Base-by-base conservation (phyloP, 371 early-diverging fungal genomes). In the Mucor piriformis region DNA sequence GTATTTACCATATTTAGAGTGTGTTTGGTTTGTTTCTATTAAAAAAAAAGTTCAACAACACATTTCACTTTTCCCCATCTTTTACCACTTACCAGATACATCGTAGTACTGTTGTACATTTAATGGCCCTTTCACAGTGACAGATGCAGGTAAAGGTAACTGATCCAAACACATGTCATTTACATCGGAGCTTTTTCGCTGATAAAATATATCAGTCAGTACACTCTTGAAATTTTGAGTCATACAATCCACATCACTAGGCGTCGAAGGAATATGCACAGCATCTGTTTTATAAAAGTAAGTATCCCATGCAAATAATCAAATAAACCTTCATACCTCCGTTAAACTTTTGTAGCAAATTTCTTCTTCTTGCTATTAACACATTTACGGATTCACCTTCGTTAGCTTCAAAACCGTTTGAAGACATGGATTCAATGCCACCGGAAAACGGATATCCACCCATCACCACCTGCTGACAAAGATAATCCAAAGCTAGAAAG, bases 1-100 rank as follows among this genome's bases (percentile, higher is more conserved):
- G 51, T 82, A 86, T 62, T 86, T 86, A 7, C 86, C 84, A 52
- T 86, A 86, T 57, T 86, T 86, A 18, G 80, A 74, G 15, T 83
- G 83, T 27, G 78, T 76, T 70, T 78, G 84, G 47, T 78, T 83
- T 0, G 75, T 71, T 59, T 86, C 86, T 63, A 51, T 54, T 44
- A 24, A 16, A 44, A 50, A 12, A 13, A 16, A 18, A n/a, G n/a
- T 16, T 21, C 10, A 18, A 24, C 10, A 24, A 12, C 12, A 29
- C 7, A 18, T 32, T 7, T 24, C 16, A 1, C n/a, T 16, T 15
- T 16, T 15, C n/a, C 34, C 34, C 34, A 2, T 38, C 15, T 52
- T 16, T 38, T 15, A 11, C 3, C 15, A 23, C 35, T 47, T 64
- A 82, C 83, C 61, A 63, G 79, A 44, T 33, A 80, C 35, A 35